Base-by-base conservation (phyloP, 2,329 filamentous ascomycete genomes). In the Alternaria gaisen region DNA sequence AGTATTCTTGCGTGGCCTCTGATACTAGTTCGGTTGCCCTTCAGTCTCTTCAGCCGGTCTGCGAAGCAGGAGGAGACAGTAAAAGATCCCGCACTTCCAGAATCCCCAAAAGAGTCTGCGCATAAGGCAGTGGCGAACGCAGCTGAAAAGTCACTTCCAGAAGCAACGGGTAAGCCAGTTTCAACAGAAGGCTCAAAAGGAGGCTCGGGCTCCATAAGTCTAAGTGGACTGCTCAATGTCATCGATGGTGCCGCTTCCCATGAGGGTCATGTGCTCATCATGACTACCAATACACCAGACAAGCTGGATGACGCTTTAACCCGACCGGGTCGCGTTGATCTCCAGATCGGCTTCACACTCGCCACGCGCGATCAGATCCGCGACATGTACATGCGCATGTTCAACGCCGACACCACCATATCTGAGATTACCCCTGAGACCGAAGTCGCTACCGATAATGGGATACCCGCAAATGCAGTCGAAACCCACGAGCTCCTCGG, bases 201-300 rank as follows among this genome's bases (percentile, higher is more conserved):
- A 34, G 14, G 28, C 3, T 24, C 11, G 11, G 16, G 76, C 12
- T 77, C 84, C 16, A 92, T 95, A 46, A 91, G 90, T 1, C 83
- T 95, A 3, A 92, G 91, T 0, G 91, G 91, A 0, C 84, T 95
- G 1, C 84, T 96, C 52, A 95, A 96, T 77, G 90, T 90, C 58
- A 92, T 95, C 42, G 92, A 96, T 71, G 91, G 92, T 54, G 91
- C 93, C 1, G 90, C 90, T 2, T 91, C 88, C 5, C 90, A 92
- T 68, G 91, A 94, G 79, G 91, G 91, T 26, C 86, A 91, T 46
- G 86, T 94, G 12, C 84, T 94, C 18, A 89, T 94, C 80, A 93
- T 94, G 90, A 94, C 91, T 0, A 93, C 90, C 32, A 95, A 94
- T 77, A 86, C 88, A 61, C 89, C 90, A 3, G 88, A 94, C 68